Evolutionary conservation across 176 grass and related monocot genomes (phyloP).

Genomic region (Zea mays): Zm-B73-REFERENCE-NAM-5.0 NC_050096.1:219731501-219732000

Average conservation of each 20-base stretch:
- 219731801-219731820: conserved; percentile 4
- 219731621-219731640: conserved; percentile 57
- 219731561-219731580: conserved; percentile 73
- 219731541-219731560: conserved; percentile 13
- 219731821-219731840: neutral
- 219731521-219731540: conserved; percentile 61
- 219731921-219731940: neutral
- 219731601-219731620: conserved; percentile 80
- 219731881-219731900: neutral
- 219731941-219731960: neutral
- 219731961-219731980: neutral
- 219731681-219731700: neutral
- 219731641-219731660: neutral
- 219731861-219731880: neutral
- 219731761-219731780: conserved; percentile 14
- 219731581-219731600: conserved; percentile 90
- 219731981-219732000: too few relatives aligned
- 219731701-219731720: neutral
- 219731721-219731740: conserved; percentile 27
- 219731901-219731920: neutral
- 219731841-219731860: neutral
- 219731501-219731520: conserved; percentile 80
- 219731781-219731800: conserved; percentile 30
- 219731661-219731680: neutral
- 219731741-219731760: conserved; percentile 18